phyloP scores from a whole-genome alignment of 495 filamentous ascomycete genomes.

The Terfezia claveryi region DNA sequence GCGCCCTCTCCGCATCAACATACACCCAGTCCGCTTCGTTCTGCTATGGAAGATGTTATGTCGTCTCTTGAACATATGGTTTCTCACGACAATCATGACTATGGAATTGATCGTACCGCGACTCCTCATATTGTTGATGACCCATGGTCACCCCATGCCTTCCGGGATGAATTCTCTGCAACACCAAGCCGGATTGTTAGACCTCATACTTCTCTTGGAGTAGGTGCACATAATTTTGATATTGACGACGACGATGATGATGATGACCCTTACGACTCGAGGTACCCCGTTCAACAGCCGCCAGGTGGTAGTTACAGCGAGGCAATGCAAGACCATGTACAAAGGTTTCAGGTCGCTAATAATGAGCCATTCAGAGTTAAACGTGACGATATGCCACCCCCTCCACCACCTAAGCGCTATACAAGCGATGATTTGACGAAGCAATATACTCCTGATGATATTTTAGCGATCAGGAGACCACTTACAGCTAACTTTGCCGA shows the following conservation, averaged over 20 bases:
- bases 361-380: constrained; percentile 18
- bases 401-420: constrained; percentile 36
- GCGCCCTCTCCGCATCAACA: constrained; percentile 42
- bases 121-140: constrained; percentile 28
- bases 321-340: constrained; percentile 64
- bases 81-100: constrained; percentile 21
- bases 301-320: constrained; percentile 48
- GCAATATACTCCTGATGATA: neutral
- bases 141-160: constrained; percentile 84
- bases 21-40: constrained; percentile 75
- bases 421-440: constrained; percentile 16
- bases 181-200: constrained; percentile 23
- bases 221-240: constrained; percentile 34
- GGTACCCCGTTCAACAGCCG: constrained; percentile 12
- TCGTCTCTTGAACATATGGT: constrained; percentile 83
- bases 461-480: neutral
- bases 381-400: constrained; percentile 35
- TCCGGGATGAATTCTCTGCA: constrained; percentile 32
- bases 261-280: constrained; percentile 21
- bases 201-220: constrained; percentile 52
- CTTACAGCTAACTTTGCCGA: neutral
- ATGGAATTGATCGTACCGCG: constrained; percentile 26
- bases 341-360: constrained; percentile 33
- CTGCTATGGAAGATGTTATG: constrained; percentile 98
- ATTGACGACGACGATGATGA: constrained; percentile 30